These are phyloP conservation scores for Mariannaea sp. DNA, from an alignment of 2,329 filamentous ascomycete genomes.

Conservation along the genomic window DNA sequence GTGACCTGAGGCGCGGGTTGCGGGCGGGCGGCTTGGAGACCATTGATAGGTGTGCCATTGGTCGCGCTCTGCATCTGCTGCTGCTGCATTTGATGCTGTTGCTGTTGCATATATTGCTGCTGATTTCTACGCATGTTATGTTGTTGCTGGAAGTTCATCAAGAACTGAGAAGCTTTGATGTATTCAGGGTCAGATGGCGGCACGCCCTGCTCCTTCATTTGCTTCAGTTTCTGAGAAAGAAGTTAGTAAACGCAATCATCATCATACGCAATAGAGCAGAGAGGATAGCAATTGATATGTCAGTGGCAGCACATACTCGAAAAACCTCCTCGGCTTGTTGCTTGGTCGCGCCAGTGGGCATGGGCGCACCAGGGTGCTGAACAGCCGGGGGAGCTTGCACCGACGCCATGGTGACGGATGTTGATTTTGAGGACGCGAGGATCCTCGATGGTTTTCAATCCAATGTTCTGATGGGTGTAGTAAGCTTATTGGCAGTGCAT, in stretches of 20 bases:
- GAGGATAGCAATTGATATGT: constrained; percentile 1
- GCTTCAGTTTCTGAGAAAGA: constrained; percentile 73
- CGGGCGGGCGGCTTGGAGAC: constrained; percentile 48
- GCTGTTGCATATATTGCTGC: constrained; percentile 49
- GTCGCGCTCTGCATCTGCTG: constrained; percentile 58
- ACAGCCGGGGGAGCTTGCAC: constrained; percentile 74
- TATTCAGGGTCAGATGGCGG: constrained; percentile 84
- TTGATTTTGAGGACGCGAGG: constrained; percentile 29
- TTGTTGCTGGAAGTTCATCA: constrained; percentile 72
- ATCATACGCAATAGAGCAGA: not conserved
- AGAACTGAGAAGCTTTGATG: constrained; percentile 77
- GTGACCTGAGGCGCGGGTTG: constrained; percentile 43
- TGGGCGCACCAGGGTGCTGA: constrained; percentile 65
- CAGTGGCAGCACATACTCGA: constrained; percentile 53
- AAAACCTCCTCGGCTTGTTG: constrained; percentile 79
- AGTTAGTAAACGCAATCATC: constrained; percentile 24
- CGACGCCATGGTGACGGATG: constrained; percentile 71
- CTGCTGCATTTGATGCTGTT: constrained; percentile 54
- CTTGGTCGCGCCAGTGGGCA: constrained; percentile 72
- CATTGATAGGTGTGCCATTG: constrained; percentile 59
- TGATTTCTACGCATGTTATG: constrained; percentile 59
- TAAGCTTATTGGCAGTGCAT: constrained; percentile 45
- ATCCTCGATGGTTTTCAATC: constrained; percentile 32
- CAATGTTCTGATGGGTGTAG: constrained; percentile 33
- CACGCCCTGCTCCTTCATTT: constrained; percentile 86